Percentiles rank a stretch among this genome's conserved stretches.
These are phyloP conservation scores for Nakazawaea siamensis DNA, from an alignment of 805 yeast species.

Conservation along the genomic window DNA sequence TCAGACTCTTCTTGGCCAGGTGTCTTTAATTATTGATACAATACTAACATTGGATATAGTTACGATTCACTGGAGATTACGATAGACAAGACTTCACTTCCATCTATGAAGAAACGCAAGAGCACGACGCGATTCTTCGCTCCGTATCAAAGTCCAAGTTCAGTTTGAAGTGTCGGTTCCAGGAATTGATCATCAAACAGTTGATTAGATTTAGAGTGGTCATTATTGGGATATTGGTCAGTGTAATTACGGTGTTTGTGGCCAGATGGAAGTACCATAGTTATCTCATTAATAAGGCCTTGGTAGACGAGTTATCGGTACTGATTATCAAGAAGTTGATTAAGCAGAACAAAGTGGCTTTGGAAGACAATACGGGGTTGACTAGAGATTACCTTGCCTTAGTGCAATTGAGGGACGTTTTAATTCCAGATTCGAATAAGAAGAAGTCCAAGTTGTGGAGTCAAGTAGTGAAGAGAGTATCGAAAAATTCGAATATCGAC, in stretches of 20 bases:
- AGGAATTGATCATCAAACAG: slow-evolving; percentile 37
- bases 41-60: slow-evolving; percentile 13
- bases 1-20: too few relatives aligned
- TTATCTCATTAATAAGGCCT: slow-evolving; percentile 28
- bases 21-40: too few relatives aligned
- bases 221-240: neutral
- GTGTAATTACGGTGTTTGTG: neutral
- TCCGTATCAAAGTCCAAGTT: slow-evolving; percentile 63
- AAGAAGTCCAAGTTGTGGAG: slow-evolving; percentile 50
- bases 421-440: slow-evolving; percentile 34
- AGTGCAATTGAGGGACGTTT: slow-evolving; percentile 64
- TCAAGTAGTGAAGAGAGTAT: slow-evolving; percentile 45
- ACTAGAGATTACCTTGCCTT: slow-evolving; percentile 49
- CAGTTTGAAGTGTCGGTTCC: slow-evolving; percentile 47
- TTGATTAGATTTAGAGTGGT: slow-evolving; percentile 2
- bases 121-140: slow-evolving; percentile 53
- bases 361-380: slow-evolving; percentile 24
- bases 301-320: slow-evolving; percentile 35
- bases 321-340: slow-evolving; percentile 44
- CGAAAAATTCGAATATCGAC: slow-evolving; percentile 58
- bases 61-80: slow-evolving; percentile 16
- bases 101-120: slow-evolving; percentile 29
- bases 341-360: slow-evolving; percentile 30
- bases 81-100: slow-evolving; percentile 15
- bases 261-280: slow-evolving; percentile 26